Evolutionary conservation across 2,329 filamentous ascomycete species (phyloP).

Genomic region (Sporothrix globosa): DNA sequence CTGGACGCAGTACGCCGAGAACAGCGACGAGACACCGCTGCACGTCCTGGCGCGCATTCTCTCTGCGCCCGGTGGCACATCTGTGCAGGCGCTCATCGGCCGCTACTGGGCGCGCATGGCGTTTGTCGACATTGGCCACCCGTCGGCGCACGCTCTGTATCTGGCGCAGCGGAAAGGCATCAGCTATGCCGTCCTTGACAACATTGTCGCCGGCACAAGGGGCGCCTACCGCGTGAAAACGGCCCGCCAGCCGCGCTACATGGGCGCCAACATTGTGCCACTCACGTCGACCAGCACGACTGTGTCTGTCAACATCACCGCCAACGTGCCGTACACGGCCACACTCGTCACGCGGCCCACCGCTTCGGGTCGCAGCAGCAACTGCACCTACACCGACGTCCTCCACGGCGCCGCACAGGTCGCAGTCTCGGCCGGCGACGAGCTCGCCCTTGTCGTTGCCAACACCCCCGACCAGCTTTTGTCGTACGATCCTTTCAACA

Average conservation of each 20-base stretch:
- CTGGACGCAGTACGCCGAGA: background rate
- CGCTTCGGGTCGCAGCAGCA: background rate
- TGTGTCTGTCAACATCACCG: background rate
- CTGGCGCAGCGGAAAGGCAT: constrained; percentile 38
- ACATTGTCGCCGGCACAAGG: background rate
- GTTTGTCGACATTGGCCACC: constrained; percentile 54
- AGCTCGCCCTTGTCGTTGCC: constrained; percentile 52
- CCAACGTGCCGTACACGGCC: constrained; percentile 10
- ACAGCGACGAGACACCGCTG: constrained; percentile 5
- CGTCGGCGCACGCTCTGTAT: constrained; percentile 47
- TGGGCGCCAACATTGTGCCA: constrained; percentile 2
- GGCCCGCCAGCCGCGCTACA: background rate
- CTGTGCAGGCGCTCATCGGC: constrained; percentile 49
- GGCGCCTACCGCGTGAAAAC: background rate
- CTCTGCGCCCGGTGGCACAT: no score
- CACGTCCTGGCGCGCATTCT: constrained; percentile 44
- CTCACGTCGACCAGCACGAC: background rate
- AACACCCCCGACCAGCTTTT: constrained; percentile 52
- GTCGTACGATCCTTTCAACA: constrained; percentile 49
- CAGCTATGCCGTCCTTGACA: background rate
- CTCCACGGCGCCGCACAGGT: background rate
- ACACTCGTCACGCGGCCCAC: background rate
- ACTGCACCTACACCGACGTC: background rate
- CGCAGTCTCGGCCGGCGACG: constrained; percentile 42
- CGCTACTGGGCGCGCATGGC: constrained; percentile 59